Base-by-base conservation (phyloP, 352 stramenopile species). In the Phytophthora cryptogea region DNA sequence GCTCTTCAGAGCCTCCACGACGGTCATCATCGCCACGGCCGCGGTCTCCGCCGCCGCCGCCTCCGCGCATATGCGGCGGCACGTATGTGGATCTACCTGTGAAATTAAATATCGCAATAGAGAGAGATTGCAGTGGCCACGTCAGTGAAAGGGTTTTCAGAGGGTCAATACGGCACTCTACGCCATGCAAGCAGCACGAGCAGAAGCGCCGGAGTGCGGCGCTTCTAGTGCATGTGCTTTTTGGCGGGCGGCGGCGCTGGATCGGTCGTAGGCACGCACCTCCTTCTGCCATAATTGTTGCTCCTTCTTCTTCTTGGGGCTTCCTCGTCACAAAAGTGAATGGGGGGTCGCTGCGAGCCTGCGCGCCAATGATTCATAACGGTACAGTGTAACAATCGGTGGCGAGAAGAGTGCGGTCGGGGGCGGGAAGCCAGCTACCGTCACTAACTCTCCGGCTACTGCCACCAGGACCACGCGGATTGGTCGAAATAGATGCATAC, bases 81-180 rank as follows among this genome's bases (percentile, higher is more conserved):
- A 92, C 77, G 74, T 92, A 92, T 61, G 79, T 71, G 50, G 73
- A 75, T 91, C 72, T 83, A 78, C 74, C 81, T 90, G 50, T 45
- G 30, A 54, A 17, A 40, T 9, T 20, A 17, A 4, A 68, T 39
- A 53, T n/a, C 14, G 39, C 45, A 37, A 59, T 44, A 42, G 48
- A 36, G 45, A 36, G 37, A 64, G 53, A 42, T 40, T 6, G 8
- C 3, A 49, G 20, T 53, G 0, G 16, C 36, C 42, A 60, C 42
- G 59, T 69, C 47, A 66, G 54, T 66, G 26, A 13, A 35, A 31
- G 20, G 11, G 17, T 56, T 55, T 44, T 5, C 4, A 3, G 43
- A 31, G 9, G n/a, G 5, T 50, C 47, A 40, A 30, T 26, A 48
- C 2, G 20, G 23, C 54, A 46, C 8, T 16, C 8, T 5, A 17